Conservation (phyloP, 768 basidiomycete genomes). For the Panaeolus papilionaceus region DNA sequence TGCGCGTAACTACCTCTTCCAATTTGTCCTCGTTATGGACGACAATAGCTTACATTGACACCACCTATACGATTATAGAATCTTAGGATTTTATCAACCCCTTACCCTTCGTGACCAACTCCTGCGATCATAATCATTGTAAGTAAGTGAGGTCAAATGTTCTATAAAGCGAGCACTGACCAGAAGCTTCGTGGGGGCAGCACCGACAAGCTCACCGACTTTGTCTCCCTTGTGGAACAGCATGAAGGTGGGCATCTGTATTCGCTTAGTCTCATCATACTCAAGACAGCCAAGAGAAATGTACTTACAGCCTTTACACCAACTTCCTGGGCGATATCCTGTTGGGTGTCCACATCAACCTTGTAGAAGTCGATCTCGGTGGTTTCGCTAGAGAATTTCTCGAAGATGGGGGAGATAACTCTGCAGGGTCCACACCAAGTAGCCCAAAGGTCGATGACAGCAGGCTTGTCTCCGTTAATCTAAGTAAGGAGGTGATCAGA, state of each 20-base stretch:
- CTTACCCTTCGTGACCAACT: background rate
- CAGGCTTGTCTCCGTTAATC: conserved; percentile 51
- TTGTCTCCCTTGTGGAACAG: conserved; percentile 45
- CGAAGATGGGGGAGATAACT: conserved; percentile 68
- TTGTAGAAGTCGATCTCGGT: conserved; percentile 65
- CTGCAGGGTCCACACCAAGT: conserved; percentile 80
- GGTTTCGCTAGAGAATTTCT: conserved; percentile 49
- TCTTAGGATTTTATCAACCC: background rate
- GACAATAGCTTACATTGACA: background rate
- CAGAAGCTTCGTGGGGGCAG: conserved; percentile 45
- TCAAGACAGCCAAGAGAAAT: background rate
- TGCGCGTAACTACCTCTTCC: background rate
- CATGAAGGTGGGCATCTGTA: conserved; percentile 51
- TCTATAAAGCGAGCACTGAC: conserved; percentile 33
- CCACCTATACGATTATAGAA: background rate
- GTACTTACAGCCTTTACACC: conserved; percentile 65
- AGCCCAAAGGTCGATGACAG: conserved; percentile 78
- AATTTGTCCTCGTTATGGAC: background rate
- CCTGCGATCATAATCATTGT: background rate
- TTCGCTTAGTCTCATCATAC: background rate
- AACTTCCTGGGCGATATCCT: conserved; percentile 60
- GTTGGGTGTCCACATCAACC: conserved; percentile 71
- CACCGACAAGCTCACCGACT: conserved; percentile 51
- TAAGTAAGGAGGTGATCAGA: conserved; percentile 12
- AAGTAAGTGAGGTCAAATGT: background rate